These are phyloP conservation scores for Primulina huaijiensis DNA, from an alignment of 257 asterid species.

Conservation along the genomic window DNA sequence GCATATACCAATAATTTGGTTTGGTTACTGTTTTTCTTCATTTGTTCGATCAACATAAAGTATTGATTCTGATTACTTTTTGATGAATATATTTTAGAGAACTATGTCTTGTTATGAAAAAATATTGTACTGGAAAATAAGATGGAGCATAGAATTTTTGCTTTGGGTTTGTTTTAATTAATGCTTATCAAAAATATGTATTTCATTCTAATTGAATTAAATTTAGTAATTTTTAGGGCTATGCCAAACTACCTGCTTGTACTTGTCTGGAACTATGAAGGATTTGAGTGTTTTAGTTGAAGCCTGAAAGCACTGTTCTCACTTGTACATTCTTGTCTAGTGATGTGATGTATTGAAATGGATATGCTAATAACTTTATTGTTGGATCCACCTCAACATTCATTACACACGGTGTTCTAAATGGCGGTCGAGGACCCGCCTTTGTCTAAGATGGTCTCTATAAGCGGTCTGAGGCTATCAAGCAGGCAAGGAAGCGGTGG, in stretches of 20 bases:
- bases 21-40: background rate
- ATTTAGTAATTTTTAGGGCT: background rate
- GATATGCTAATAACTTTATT: background rate
- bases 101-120: background rate
- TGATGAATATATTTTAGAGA: too few species aligned
- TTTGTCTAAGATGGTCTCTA: too few species aligned
- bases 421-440: too few species aligned
- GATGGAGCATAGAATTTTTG: background rate
- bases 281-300: background rate
- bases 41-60: background rate
- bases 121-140: background rate
- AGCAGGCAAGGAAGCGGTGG: too few species aligned
- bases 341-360: background rate
- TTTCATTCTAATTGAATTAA: background rate
- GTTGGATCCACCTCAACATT: background rate
- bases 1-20: background rate
- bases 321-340: background rate
- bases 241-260: background rate
- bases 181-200: too few species aligned
- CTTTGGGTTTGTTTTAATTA: too few species aligned
- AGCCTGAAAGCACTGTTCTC: background rate
- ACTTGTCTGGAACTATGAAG: background rate
- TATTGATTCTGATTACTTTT: background rate
- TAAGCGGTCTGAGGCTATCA: too few species aligned
- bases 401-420: background rate